Evolutionary conservation across 75 land plant species (phyloP).

Genomic region (Azolla pinnata): DNA sequence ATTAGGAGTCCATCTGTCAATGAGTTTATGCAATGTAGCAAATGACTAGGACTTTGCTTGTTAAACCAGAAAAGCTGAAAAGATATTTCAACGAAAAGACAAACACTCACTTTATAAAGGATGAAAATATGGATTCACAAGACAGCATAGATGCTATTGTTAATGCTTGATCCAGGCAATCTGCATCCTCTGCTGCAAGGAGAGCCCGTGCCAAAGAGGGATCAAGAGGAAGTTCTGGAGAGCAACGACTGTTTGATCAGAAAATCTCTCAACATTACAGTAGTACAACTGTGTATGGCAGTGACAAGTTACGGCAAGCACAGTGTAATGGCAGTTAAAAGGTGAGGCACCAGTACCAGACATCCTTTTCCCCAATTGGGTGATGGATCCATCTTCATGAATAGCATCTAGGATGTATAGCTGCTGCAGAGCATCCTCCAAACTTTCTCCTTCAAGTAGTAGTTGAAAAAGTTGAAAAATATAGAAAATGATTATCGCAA

Average conservation of each 20-base stretch:
- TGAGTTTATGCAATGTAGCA: too few relatives aligned
- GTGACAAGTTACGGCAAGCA: too few relatives aligned
- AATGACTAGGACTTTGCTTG: too few relatives aligned
- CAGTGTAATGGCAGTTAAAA: too few relatives aligned
- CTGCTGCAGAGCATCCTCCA: slow-evolving; percentile 92
- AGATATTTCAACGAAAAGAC: too few relatives aligned
- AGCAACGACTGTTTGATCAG: neutral
- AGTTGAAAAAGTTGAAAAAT: slow-evolving; percentile 5
- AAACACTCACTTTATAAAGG: slow-evolving; percentile 34
- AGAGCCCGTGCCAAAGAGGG: slow-evolving; percentile 91
- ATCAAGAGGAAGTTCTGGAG: slow-evolving; percentile 81
- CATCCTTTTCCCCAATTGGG: slow-evolving; percentile 68
- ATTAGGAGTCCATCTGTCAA: too few relatives aligned
- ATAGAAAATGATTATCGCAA: neutral
- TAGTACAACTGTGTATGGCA: too few relatives aligned
- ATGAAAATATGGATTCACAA: slow-evolving; percentile 61
- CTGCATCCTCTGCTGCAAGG: slow-evolving; percentile 76
- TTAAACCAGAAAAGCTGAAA: too few relatives aligned
- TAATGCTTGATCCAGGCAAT: slow-evolving; percentile 79
- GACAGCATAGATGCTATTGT: slow-evolving; percentile 92
- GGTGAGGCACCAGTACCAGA: slow-evolving; percentile 65
- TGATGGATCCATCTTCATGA: slow-evolving; percentile 65
- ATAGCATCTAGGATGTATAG: slow-evolving; percentile 92
- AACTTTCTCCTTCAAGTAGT: slow-evolving; percentile 41
- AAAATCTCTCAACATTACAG: too few relatives aligned